Base-by-base conservation (phyloP, 2,329 filamentous ascomycete species). In the Arthrobotrys sinensis region DNA sequence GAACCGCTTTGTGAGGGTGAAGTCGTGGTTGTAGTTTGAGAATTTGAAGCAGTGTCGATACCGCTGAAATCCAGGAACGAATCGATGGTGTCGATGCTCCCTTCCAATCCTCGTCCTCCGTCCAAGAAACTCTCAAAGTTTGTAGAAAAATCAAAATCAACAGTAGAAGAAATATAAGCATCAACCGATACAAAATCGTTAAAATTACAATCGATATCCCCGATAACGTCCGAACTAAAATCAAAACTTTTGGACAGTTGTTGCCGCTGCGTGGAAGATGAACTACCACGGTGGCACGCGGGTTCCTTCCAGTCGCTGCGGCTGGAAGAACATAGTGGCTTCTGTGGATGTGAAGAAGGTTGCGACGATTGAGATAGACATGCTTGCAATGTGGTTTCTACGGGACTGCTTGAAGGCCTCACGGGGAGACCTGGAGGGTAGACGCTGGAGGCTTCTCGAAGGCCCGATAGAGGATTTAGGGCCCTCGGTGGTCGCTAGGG, bases 191-290 rank as follows among this genome's bases (percentile, higher is more conserved):
- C 45, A 64, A 76, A 70, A 45, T 76, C 72, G 45, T 76, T 38
- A 28, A 76, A 69, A 76, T 75, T 75, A 75, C 65, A 69, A 76
- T 77, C 73, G 32, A 71, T 63, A 70, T 70, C 72, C 46, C 57
- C 65, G 16, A 60, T 12, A 48, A 46, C 50, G 46, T 40, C 53
- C 16, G 46, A 53, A 66, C 45, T 38, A 52, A 66, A 66, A 53
- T 66, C 63, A 66, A 52, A 53, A 66, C 46, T 66, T 64, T 64
- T 64, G 21, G 28, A 36, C 43, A 48, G 19, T 62, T 43, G 24
- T 65, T 65, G 48, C 60, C 40, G 46, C 60, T 28, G 55, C 38
- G 19, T 34, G 57, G 36, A 32, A 16, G 16, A 19, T 8, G 32
- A 70, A 69, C 66, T 77, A 77, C 73, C 73, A 77, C 73, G 73